Evolutionary conservation across 2,329 filamentous ascomycete genomes (phyloP), one percentile per base, ranked within the genome.

Genomic region (Hymenoscyphus fraxineus): DNA sequence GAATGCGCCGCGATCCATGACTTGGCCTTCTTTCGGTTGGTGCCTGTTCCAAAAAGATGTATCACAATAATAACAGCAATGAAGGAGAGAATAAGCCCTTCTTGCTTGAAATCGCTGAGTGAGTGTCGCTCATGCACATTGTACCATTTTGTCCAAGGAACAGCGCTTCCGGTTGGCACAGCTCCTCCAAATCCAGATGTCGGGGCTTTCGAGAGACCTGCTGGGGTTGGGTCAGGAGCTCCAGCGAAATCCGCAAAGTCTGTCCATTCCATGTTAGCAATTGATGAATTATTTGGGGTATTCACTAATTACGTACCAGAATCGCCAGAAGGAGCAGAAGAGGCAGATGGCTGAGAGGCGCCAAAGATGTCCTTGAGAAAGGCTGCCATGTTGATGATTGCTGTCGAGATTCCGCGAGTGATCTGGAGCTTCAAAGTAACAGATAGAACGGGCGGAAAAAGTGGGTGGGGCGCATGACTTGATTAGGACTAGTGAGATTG

Each of bases 231-330:
- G 22, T 90, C 87, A 69, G 92, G 86, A 71, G 88, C 89, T 69
- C 87, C 88, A 66, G 92, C 92, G 75, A 96, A 98, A 82, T 97
- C 94, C 80, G 92, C 93, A 77, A 97, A 97, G 80, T 96, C 93
- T 97, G 62, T 76, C 31, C 27, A n/a, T 47, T 31, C 41, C 40
- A 44, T 38, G 51, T 68, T 64, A 60, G 65, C 71, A 60, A 70
- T 65, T 62, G 47, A 54, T 13, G 47, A 51, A 19, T 60, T 58
- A 27, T 60, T 32, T 41, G 51, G 6, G n/a, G 27, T 27, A 27
- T 27, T 27, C 27, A 9, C 35, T 13, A 57, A 32, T 63, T 44
- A 79, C 84, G 73, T 81, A 91, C 89, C 89, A 71, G 88, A 83
- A 77, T 92, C 88, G 65, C 77, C 81, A 67, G 78, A 78, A 55